These are phyloP conservation scores for Phaeophleospora eucalypticola DNA, from an alignment of 2,329 filamentous ascomycete species.

Conservation along the genomic window DNA sequence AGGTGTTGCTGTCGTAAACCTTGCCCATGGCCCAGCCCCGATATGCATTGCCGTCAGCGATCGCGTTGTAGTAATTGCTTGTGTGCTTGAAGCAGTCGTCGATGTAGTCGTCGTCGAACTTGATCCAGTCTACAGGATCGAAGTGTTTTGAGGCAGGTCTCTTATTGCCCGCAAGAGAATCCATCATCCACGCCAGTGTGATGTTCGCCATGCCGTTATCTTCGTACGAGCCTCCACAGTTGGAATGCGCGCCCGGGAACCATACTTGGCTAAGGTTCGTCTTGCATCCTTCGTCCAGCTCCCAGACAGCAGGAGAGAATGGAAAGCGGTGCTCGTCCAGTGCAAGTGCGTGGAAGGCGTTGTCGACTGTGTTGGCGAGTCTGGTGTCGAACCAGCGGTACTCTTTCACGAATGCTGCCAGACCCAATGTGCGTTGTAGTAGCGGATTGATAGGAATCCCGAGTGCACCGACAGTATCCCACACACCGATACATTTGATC, in stretches of 20 bases:
- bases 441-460: slow-evolving; percentile 35
- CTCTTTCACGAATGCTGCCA: slow-evolving; percentile 30
- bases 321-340: slow-evolving; percentile 51
- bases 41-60: slow-evolving; percentile 14
- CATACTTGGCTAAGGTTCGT: slow-evolving; percentile 50
- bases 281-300: slow-evolving; percentile 20
- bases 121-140: slow-evolving; percentile 31
- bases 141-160: slow-evolving; percentile 20
- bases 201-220: slow-evolving; percentile 36
- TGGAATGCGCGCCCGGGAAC: slow-evolving; percentile 54
- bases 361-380: slow-evolving; percentile 40
- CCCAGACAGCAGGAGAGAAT: slow-evolving; percentile 52
- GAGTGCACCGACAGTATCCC: slow-evolving; percentile 44
- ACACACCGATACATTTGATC: slow-evolving; percentile 41
- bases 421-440: slow-evolving; percentile 28
- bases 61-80: slow-evolving; percentile 21
- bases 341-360: slow-evolving; percentile 55
- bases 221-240: slow-evolving; percentile 47
- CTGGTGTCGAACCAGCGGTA: slow-evolving; percentile 35
- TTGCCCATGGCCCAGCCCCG: slow-evolving; percentile 32
- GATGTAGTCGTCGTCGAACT: slow-evolving; percentile 34
- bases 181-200: slow-evolving; percentile 42
- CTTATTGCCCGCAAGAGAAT: slow-evolving; percentile 33
- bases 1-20: slow-evolving; percentile 33
- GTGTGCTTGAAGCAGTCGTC: slow-evolving; percentile 27